These are phyloP conservation scores for Vigna angularis DNA, from an alignment of 306 rosid genomes.

Conservation along the genomic window DNA sequence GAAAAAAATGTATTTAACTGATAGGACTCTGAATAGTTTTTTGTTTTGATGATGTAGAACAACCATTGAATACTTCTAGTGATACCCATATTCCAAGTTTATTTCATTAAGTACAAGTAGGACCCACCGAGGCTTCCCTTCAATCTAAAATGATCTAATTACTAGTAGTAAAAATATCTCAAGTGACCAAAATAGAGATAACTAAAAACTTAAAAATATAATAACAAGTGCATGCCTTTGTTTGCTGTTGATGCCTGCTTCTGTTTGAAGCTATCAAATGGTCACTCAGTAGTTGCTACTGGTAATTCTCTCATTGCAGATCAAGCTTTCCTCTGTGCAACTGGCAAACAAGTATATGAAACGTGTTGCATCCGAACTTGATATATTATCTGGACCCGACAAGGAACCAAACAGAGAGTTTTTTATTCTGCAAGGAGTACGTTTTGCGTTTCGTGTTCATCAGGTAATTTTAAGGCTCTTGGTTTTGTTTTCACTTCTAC, in stretches of 20 bases:
- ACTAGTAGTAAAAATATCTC: neutral
- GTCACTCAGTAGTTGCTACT: constrained; percentile 20
- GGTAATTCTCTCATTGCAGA: constrained; percentile 56
- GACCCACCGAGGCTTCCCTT: no score
- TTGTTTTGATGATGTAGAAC: no score
- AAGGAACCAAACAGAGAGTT: constrained; percentile 86
- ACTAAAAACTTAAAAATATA: neutral
- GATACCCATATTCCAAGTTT: no score
- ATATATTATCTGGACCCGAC: constrained; percentile 64
- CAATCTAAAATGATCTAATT: neutral
- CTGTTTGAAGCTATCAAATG: constrained; percentile 10
- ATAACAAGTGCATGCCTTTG: constrained; percentile 1
- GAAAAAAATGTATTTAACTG: no score
- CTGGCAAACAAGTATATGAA: constrained; percentile 87
- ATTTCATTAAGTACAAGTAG: no score
- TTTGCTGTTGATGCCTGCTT: neutral
- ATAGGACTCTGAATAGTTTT: no score
- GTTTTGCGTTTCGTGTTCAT: constrained; percentile 91
- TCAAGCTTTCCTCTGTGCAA: constrained; percentile 87
- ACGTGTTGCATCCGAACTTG: constrained; percentile 85
- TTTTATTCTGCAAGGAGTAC: constrained; percentile 81
- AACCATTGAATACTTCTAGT: no score
- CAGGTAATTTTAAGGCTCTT: constrained; percentile 59
- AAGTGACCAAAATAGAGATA: neutral
- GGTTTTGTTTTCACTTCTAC: neutral